Evolutionary conservation across 2,329 filamentous ascomycete genomes (phyloP).

Genomic region (Neodidymelliopsis sp.): DNA sequence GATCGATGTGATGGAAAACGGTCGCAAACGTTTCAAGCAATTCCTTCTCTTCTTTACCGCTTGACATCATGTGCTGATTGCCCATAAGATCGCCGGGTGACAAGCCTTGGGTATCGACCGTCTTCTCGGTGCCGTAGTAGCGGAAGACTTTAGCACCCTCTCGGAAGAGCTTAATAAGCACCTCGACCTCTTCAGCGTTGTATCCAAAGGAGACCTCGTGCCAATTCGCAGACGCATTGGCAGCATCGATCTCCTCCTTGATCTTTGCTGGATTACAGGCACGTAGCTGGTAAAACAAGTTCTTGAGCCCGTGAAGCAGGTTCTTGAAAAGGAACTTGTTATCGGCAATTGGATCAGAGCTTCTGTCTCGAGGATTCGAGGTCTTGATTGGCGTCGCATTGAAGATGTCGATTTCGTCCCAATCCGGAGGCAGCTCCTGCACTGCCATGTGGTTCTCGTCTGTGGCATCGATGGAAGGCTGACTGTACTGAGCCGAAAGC

Average conservation of each 20-base stretch:
- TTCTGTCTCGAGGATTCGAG: conserved; percentile 86
- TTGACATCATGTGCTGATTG: conserved; percentile 93
- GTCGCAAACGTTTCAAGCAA: conserved; percentile 96
- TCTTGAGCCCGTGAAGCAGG: conserved; percentile 92
- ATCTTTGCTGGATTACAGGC: conserved; percentile 76
- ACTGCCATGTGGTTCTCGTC: conserved; percentile 86
- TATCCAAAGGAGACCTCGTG: conserved; percentile 95
- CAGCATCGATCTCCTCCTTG: conserved; percentile 70
- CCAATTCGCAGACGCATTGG: conserved; percentile 88
- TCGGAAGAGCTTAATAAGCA: conserved; percentile 96
- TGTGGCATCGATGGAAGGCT: conserved; percentile 68
- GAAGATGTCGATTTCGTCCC: conserved; percentile 99
- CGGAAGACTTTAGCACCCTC: conserved; percentile 96
- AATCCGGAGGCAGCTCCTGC: conserved; percentile 81
- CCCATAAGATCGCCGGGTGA: conserved; percentile 92
- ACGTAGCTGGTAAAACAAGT: conserved; percentile 93
- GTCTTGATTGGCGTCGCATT: conserved; percentile 95
- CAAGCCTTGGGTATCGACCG: conserved; percentile 75
- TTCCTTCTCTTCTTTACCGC: conserved; percentile 95
- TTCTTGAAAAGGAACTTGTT: conserved; percentile 99
- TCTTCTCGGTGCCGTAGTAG: conserved; percentile 92
- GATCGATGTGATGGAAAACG: conserved; percentile 97
- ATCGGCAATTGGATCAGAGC: conserved; percentile 88
- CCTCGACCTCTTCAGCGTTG: conserved; percentile 93
- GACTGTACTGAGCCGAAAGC: conserved; percentile 77